phyloP scores from a whole-genome alignment of 2,329 filamentous ascomycete species.

The Diaporthe vexans region DNA sequence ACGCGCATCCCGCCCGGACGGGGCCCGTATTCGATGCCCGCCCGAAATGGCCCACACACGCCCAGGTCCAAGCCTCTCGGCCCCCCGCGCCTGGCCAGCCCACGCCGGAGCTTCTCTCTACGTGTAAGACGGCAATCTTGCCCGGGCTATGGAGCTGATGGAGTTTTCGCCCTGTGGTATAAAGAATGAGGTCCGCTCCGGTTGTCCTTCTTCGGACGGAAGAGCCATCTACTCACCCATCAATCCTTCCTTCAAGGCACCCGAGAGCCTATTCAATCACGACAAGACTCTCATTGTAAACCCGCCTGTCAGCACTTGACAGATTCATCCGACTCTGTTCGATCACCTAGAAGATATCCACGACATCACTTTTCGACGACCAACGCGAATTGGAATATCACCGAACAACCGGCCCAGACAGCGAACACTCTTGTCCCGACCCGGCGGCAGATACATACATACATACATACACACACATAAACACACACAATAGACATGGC shows the following conservation, averaged over 20 bases:
- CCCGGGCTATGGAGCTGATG: constrained; percentile 6
- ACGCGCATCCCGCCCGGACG: constrained; percentile 30
- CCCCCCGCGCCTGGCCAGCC: background rate
- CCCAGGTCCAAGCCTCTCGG: constrained; percentile 20
- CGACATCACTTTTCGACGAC: background rate
- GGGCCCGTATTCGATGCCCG: constrained; percentile 16
- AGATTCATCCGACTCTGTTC: background rate
- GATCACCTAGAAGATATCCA: background rate
- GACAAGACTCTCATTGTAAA: no score
- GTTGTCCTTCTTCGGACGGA: background rate
- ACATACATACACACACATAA: background rate
- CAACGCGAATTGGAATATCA: background rate
- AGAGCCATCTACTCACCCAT: background rate
- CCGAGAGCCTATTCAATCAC: background rate
- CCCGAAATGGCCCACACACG: background rate
- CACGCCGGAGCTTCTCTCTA: constrained; percentile 4
- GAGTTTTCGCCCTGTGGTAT: background rate
- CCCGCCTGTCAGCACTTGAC: background rate
- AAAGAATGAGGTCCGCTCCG: constrained; percentile 23
- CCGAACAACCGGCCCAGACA: background rate
- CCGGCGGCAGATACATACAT: background rate
- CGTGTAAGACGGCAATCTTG: constrained; percentile 10
- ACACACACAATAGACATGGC: background rate
- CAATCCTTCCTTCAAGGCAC: background rate
- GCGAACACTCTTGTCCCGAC: background rate